Base-by-base conservation (phyloP, 371 early-diverging fungal genomes). In the Umbelopsis sp. region DNA sequence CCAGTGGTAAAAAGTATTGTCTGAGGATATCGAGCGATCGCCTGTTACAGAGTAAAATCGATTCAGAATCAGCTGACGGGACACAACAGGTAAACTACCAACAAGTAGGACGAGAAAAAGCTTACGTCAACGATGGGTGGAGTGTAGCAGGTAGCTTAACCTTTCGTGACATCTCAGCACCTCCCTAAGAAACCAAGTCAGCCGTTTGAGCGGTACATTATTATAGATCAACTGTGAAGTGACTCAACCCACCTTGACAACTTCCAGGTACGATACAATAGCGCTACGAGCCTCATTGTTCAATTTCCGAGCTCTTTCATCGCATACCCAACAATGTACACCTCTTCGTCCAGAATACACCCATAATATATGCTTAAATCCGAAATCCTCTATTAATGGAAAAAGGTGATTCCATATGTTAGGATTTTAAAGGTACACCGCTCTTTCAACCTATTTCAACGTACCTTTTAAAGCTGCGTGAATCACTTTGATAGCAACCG, bases 291-390 rank as follows among this genome's bases (percentile, higher is more conserved):
- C 89, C n/a, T 90, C 89, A 51, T 91, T 90, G 53, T 84, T 86
- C 67, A 99, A 74, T 63, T 85, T 75, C 9, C 94, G 83, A 14
- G 99, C 98, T 22, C 91, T 81, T 68, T 92, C 89, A 78, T 99
- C 99, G 67, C 91, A 93, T 16, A 99, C 95, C 99, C 99, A 99
- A 80, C 98, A 97, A 89, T 99, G 99, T 35, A 99, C 93, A 72
- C 99, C 99, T 79, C 99, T 93, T 70, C 99, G 92, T 68, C 99
- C 99, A 44, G 93, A 93, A 76, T 96, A 99, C 0, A 99, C 96
- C 97, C 99, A 99, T 52, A 98, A 79, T 11, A 97, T 70, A 69
- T 96, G 89, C 71, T 91, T 86, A 77, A 99, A 99, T 4, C 99
- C 99, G 86, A 99, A 98, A 75, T 99, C 97, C 29, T 96, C 94